Base-by-base conservation (phyloP, 495 filamentous ascomycete genomes). In the Tuber borchii region DNA sequence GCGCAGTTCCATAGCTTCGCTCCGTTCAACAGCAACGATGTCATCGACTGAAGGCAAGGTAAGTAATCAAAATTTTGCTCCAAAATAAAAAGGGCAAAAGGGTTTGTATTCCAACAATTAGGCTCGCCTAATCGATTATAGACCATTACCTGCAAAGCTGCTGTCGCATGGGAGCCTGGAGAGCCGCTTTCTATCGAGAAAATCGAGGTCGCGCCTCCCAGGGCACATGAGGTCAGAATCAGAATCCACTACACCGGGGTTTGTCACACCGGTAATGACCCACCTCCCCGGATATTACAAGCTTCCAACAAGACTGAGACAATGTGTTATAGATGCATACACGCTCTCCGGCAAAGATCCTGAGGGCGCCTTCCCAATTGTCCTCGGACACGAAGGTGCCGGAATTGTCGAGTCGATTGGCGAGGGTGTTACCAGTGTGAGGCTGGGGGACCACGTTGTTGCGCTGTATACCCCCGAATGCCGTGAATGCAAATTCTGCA, bases 401-500 rank as follows among this genome's bases (percentile, higher is more conserved):
- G 95, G 95, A 83, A 90, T 97, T 80, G 95, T 99, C 83, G 95
- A 99, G 87, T 97, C 93, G 5, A 90, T 99, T 72, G 95, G 95
- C 75, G 94, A 97, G 85, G 96, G 93, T 56, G 95, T 99, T 75
- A 97, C 93, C 74, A 92, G 88, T 80, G 95, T 97, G 82, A 96
- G 97, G 87, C 88, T 88, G n/a, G 93, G 93, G 73, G 93, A 95
- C 86, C 90, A 96, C 83, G 95, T 99, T 76, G 88, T 99, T 74
- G 96, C 95, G 80, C 93, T 99, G 74, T 99, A 99, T 79, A 83
- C 82, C 22, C 96, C 95, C 75, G 95, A 99, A 87, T 99, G 95
- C 87, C 85, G 87, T 71, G 94, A 97, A 84, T 99, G 95, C 90
- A 99, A 99, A 86, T 98, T 99, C 90, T 99, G 95, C 91, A 92